Percentiles rank a stretch among this genome's conserved stretches.
Conservation (phyloP, 2,329 filamentous ascomycete species). For the Fusarium multiceps region DNA sequence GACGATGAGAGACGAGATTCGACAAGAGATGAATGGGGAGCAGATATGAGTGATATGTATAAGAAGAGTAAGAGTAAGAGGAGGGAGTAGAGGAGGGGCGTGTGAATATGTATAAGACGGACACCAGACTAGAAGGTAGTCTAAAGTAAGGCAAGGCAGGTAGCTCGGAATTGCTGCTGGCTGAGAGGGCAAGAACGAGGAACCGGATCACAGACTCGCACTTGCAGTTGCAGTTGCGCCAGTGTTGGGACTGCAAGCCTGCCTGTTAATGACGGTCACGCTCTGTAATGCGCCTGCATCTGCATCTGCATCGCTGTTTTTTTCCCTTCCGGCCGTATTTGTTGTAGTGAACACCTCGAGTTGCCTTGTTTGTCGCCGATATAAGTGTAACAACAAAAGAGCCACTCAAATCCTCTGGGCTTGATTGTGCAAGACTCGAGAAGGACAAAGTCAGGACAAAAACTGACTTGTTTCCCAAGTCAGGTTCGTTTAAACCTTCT, state of each 20-base stretch:
- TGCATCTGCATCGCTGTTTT: conserved; percentile 19
- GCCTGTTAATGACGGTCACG: conserved; percentile 25
- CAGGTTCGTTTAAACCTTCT: conserved; percentile 15
- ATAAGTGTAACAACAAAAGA: conserved; percentile 13
- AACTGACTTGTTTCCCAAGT: conserved; percentile 2
- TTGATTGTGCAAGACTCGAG: background rate
- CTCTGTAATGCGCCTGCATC: conserved; percentile 23
- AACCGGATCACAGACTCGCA: conserved; percentile 17
- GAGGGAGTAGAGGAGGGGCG: conserved; percentile 16
- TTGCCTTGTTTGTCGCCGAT: conserved; percentile 19
- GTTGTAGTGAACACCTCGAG: conserved; percentile 10
- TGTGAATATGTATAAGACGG: conserved; percentile 29
- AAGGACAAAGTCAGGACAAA: conserved; percentile 12
- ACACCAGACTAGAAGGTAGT: conserved; percentile 12
- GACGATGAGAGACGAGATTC: conserved; percentile 18
- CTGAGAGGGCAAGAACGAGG: conserved; percentile 11
- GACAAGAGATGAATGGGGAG: conserved; percentile 11
- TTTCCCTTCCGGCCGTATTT: conserved; percentile 20
- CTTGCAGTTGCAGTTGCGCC: conserved; percentile 27
- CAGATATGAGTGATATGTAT: conserved; percentile 23
- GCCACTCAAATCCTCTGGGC: background rate
- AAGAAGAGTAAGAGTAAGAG: conserved; percentile 4
- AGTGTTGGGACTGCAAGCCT: conserved; percentile 18
- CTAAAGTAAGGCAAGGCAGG: conserved; percentile 5
- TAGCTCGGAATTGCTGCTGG: conserved; percentile 18